Evolutionary conservation across 345 rosid species (phyloP), one percentile per base, ranked within the genome.

Genomic region (Citrus inodora): DNA sequence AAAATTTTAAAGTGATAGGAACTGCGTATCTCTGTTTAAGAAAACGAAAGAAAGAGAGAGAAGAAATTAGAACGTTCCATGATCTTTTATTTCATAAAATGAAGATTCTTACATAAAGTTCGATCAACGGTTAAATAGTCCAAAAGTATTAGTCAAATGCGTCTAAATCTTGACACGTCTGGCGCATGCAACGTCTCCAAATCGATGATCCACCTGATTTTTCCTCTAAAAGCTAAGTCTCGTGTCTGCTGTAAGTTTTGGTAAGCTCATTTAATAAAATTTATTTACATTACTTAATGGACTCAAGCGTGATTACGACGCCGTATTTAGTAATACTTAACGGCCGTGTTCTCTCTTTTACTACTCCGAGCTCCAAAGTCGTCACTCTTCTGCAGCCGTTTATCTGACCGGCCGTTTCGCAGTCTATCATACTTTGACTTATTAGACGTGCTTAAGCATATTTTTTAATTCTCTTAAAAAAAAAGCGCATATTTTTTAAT

Each of bases 41-140:
- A 35, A 73, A 59, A 33, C n/a, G 40, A 21, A 14, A 33, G 61
- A n/a, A 42, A 42, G 63, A 19, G 70, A 42, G 2, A 6, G 78
- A 78, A 76, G 22, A 3, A 53, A 10, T 9, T 32, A 67, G 78
- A 83, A 79, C 48, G 71, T 82, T 85, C 84, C 81, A 73, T 37
- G 2, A 38, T 38, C 8, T 38, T 40, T 40, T 13, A 13, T 46
- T 46, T 46, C 51, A 46, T 46, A 11, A 46, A 46, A 46, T 11
- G 51, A 46, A 3, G 17, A 11, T 46, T 46, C 51, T 13, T 13
- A 46, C 1, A 13, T 46, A 13, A 46, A 46, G 51, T 46, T 46
- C 4, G 0, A 13, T 46, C 51, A 13, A 0, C 51, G 51, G 17
- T 46, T 10, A 46, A 0, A 3, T 13, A 3, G 1, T 11, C 51